A percentile compares a stretch with the other conserved stretches of the same genome.
These are phyloP conservation scores for Zygotorulaspora danielsina DNA, from an alignment of 805 yeast genomes.

Conservation along the genomic window DNA sequence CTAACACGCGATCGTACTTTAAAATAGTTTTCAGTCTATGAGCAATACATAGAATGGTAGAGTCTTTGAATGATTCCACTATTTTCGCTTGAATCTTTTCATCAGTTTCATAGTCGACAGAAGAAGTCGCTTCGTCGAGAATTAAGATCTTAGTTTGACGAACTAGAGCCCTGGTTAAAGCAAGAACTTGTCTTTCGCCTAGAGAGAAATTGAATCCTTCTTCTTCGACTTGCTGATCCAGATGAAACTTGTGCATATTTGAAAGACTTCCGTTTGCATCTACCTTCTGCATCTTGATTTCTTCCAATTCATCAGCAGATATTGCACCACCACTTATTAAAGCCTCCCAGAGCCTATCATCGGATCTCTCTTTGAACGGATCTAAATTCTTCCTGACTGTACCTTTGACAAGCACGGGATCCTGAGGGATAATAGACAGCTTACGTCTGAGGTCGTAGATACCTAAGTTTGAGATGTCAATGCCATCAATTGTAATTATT, in stretches of 20 bases:
- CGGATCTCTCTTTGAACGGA: conserved; percentile 58
- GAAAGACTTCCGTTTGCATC: conserved; percentile 22
- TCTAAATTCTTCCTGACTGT: conserved; percentile 66
- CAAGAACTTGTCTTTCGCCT: conserved; percentile 68
- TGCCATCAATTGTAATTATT: conserved; percentile 55
- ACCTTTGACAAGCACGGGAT: conserved; percentile 73
- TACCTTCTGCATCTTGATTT: conserved; percentile 36
- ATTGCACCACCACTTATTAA: conserved; percentile 61
- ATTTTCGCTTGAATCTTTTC: conserved; percentile 58
- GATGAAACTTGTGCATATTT: conserved; percentile 53
- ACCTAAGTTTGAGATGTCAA: conserved; percentile 59
- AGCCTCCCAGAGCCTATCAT: conserved; percentile 58
- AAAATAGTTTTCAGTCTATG: conserved; percentile 63
- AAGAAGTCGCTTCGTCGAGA: conserved; percentile 73
- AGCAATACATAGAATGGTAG: conserved; percentile 70
- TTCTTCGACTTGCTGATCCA: conserved; percentile 56
- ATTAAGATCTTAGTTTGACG: conserved; percentile 57
- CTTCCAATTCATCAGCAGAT: conserved; percentile 33
- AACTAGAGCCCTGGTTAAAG: conserved; percentile 67
- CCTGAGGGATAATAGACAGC: conserved; percentile 75
- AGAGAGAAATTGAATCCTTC: conserved; percentile 67
- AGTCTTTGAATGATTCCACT: conserved; percentile 49
- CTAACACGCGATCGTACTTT: conserved; percentile 54
- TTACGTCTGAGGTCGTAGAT: conserved; percentile 57
- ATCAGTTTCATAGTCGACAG: conserved; percentile 73